Base-by-base conservation (phyloP, 75 land plant genomes). In the Selaginella tamariscina region DNA sequence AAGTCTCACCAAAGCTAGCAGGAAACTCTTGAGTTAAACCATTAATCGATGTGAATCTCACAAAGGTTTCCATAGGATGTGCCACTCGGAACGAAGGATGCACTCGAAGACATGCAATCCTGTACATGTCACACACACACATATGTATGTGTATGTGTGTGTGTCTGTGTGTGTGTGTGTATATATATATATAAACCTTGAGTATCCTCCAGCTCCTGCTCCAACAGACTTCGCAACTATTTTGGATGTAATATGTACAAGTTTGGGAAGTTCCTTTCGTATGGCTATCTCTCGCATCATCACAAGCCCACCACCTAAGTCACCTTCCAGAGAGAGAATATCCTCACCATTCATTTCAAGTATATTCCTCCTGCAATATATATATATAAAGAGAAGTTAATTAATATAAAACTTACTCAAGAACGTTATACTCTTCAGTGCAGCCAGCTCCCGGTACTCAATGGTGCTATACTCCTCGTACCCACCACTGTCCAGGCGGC, bases 121-220 rank as follows among this genome's bases (percentile, higher is more conserved):
- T 86, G 55, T 59, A 55, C 27, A 64, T 64, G 65, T 23, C 70
- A 68, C 13, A 60, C 27, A 27, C 23, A 18, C n/a, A n/a, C n/a
- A n/a, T n/a, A n/a, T n/a, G n/a, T n/a, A n/a, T n/a, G n/a, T n/a
- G n/a, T n/a, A n/a, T n/a, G n/a, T n/a, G n/a, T n/a, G n/a, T n/a
- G n/a, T n/a, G n/a, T n/a, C n/a, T n/a, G n/a, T n/a, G n/a, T n/a
- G n/a, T n/a, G n/a, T n/a, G n/a, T n/a, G n/a, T n/a, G n/a, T n/a
- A n/a, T n/a, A n/a, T n/a, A n/a, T n/a, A n/a, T n/a, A n/a, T n/a
- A n/a, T n/a, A 15, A n/a, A 90, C 95, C 97, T 86, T 69, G 97
- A 92, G 68, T 78, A 92, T 18, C 94, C 97, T 59, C 95, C 97
- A 72, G 97, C 86, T 66, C 97, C 97, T 56, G 97, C 95, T 73